These are phyloP conservation scores for Xerocomellus intermedius DNA, from an alignment of 768 basidiomycete genomes.

Conservation along the genomic window DNA sequence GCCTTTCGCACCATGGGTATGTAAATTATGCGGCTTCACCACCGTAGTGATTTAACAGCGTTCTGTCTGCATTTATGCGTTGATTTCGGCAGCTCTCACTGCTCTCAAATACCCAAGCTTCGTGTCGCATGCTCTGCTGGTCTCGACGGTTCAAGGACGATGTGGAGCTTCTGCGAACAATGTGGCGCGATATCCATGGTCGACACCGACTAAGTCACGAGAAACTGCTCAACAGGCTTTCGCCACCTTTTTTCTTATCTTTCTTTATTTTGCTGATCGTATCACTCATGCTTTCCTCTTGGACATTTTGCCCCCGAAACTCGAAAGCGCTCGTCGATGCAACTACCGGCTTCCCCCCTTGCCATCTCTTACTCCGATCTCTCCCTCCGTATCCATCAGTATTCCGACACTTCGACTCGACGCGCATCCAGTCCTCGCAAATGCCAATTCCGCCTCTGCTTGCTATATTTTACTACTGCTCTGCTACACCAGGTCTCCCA, in stretches of 20 bases:
- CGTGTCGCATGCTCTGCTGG: conserved; percentile 75
- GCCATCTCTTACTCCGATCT: conserved; percentile 10
- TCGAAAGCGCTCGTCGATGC: conserved; percentile 23
- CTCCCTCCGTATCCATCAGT: conserved; percentile 11
- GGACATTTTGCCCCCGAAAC: conserved; percentile 24
- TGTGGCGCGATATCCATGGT: conserved; percentile 90
- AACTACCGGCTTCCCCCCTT: conserved; percentile 16
- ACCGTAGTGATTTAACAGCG: conserved; percentile 13
- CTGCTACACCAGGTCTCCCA: conserved; percentile 19
- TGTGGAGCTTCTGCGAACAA: conserved; percentile 89
- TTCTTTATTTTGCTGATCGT: conserved; percentile 33
- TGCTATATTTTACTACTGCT: conserved; percentile 16
- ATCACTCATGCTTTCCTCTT: conserved; percentile 25
- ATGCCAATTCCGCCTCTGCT: conserved; percentile 17
- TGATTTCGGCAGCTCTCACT: conserved; percentile 48
- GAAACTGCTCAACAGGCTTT: conserved; percentile 4
- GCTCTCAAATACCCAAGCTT: conserved; percentile 81
- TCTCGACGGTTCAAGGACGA: conserved; percentile 63
- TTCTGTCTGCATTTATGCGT: conserved; percentile 8
- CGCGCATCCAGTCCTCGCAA: conserved; percentile 18
- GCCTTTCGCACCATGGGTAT: conserved; percentile 73
- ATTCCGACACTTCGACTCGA: conserved; percentile 24
- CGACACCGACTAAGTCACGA: conserved; percentile 56
- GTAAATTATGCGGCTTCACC: conserved; percentile 19
- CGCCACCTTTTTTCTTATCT: conserved; percentile 23